Evolutionary conservation across 2,329 filamentous ascomycete species (phyloP).

Genomic region (Verticillium longisporum): DNA sequence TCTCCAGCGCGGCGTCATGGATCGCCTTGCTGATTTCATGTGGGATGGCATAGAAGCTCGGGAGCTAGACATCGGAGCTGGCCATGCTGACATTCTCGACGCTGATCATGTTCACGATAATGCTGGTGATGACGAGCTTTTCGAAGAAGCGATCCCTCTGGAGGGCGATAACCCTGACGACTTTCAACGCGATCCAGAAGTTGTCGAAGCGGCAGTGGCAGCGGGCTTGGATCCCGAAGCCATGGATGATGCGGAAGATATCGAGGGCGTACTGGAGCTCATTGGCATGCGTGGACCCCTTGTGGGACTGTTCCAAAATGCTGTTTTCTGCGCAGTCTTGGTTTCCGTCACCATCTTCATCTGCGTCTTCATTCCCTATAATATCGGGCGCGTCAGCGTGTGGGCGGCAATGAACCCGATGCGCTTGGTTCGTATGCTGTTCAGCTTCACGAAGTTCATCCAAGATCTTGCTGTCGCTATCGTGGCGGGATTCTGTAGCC

Average conservation of each 20-base stretch:
- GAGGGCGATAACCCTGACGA: slow-evolving; percentile 20
- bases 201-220: slow-evolving; percentile 56
- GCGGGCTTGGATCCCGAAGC: slow-evolving; percentile 68
- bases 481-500: slow-evolving; percentile 28
- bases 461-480: slow-evolving; percentile 68
- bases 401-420: slow-evolving; percentile 74
- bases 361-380: slow-evolving; percentile 86
- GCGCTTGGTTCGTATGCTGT: slow-evolving; percentile 65
- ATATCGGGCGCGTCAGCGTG: slow-evolving; percentile 79
- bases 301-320: slow-evolving; percentile 85
- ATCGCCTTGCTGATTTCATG: slow-evolving; percentile 50
- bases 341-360: slow-evolving; percentile 80
- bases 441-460: slow-evolving; percentile 68
- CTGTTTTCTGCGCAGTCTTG: slow-evolving; percentile 85
- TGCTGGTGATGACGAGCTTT: slow-evolving; percentile 25
- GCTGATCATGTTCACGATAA: slow-evolving; percentile 11
- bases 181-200: slow-evolving; percentile 46
- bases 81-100: slow-evolving; percentile 36
- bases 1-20: slow-evolving; percentile 28
- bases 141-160: slow-evolving; percentile 30
- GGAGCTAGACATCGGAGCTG: slow-evolving; percentile 25
- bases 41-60: slow-evolving; percentile 47
- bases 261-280: slow-evolving; percentile 92
- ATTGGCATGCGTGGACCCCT: slow-evolving; percentile 94
- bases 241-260: slow-evolving; percentile 82